These are phyloP conservation scores for Cephalotrichum gorgonifer DNA, from an alignment of 2,329 filamentous ascomycete genomes.

Conservation along the genomic window DNA sequence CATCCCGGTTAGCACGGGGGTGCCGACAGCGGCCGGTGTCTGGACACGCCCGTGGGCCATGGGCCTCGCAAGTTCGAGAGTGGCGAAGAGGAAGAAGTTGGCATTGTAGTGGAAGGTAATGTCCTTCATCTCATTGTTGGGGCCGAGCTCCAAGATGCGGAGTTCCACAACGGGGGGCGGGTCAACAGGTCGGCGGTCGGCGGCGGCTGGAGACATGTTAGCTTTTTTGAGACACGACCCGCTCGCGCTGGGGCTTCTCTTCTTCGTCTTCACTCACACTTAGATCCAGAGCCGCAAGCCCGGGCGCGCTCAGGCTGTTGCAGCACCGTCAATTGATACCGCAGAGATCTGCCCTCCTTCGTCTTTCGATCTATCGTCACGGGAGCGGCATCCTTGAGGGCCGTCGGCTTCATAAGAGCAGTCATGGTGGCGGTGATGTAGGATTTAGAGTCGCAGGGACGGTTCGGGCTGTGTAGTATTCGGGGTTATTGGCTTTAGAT, in stretches of 20 bases:
- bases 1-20: conserved; percentile 84
- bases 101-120: conserved; percentile 89
- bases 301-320: conserved; percentile 91
- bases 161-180: conserved; percentile 91
- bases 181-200: conserved; percentile 85
- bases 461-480: too few species aligned
- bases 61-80: conserved; percentile 73
- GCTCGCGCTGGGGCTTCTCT: background rate
- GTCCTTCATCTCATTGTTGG: conserved; percentile 50
- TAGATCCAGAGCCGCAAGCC: conserved; percentile 90
- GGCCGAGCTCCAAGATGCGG: conserved; percentile 63
- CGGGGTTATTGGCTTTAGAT: background rate
- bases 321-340: conserved; percentile 74
- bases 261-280: conserved; percentile 63
- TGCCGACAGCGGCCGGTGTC: conserved; percentile 54
- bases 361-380: conserved; percentile 36
- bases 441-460: too few species aligned
- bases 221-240: background rate
- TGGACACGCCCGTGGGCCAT: conserved; percentile 73
- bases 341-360: conserved; percentile 64
- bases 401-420: background rate
- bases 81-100: conserved; percentile 95
- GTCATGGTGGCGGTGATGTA: background rate
- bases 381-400: conserved; percentile 4
- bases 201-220: conserved; percentile 47